Evolutionary conservation across 2,329 filamentous ascomycete genomes (phyloP), one percentile per base, ranked within the genome.

Genomic region (Endocalyx cinctus): DNA sequence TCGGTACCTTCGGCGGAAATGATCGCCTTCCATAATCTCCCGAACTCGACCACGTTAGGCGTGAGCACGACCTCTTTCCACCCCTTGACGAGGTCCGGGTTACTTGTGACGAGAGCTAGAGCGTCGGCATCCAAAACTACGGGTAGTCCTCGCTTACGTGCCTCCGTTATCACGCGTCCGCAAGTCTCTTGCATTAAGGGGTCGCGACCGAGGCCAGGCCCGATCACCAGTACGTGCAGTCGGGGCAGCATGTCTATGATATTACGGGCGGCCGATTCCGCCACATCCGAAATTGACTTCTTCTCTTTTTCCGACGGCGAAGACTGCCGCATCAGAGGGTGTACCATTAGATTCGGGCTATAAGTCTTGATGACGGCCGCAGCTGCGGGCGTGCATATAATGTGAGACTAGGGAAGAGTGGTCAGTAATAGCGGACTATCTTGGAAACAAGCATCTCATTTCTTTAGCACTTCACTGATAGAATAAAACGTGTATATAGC

Each of bases 261-360:
- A 33, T 74, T 66, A 16, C 72, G 62, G 7, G 85, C 77, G 29
- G 95, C 72, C 34, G 67, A 56, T 10, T 67, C 69, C 2, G 83
- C 72, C 15, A 63, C 54, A 23, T 54, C 51, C 17, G 64, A 49
- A 64, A 63, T 58, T 26, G 75, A 63, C 48, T 77, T n/a, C 8
- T 23, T 69, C n/a, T n/a, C n/a, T n/a, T n/a, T n/a, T n/a, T n/a
- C n/a, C 18, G 62, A 54, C 5, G 56, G 37, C 10, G 62, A 54
- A 28, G 79, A 77, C 61, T 92, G 87, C 18, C 87, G 84, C 79
- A 98, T 90, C 47, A 96, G 77, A 1, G 92, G 92, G 60, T 97
- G 92, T 10, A 98, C 92, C 90, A 98, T 98, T 17, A 98, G 72
- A 59, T 97, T 96, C 3, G 92, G 92, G 14, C 89, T 96, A 67